Base-by-base conservation (phyloP, 495 filamentous ascomycete species). In the Aspergillus conjunctus region DNA sequence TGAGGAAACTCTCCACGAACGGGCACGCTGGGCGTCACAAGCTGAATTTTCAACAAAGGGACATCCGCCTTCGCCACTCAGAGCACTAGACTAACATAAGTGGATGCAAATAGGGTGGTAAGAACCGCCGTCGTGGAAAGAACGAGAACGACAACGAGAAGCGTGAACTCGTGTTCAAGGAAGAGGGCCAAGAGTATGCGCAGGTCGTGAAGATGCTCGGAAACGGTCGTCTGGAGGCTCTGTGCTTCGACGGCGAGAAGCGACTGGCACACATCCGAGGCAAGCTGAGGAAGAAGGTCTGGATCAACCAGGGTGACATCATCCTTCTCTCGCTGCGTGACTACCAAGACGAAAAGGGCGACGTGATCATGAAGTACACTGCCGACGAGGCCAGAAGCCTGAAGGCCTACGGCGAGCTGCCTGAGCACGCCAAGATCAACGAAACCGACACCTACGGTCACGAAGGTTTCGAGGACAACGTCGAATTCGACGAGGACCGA, bases 101-200 rank as follows among this genome's bases (percentile, higher is more conserved):
- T 18, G 44, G 20, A 7, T 26, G 14, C 51, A n/a, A 65, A 78
- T 68, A 97, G 90, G 94, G 94, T 75, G 94, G 94, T 83, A 98
- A 98, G 85, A 98, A 98, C 79, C 82, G 94, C 74, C 87, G 94
- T 81, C 88, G 94, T 79, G 94, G 94, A 78, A 98, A 98, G 91
- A 98, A 98, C 85, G 94, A 98, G 83, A 98, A 97, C 83, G 92
- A 95, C 83, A 97, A 97, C 71, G 93, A 97, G 83, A 97, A 97
- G 87, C 94, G 94, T 73, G 94, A 98, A 78, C 85, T 98, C 54
- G 91, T 91, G 61, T 98, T 98, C 87, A 97, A 97, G 78, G 94
- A 98, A 75, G 94, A 98, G 68, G 94, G 94, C 63, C 94, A 98
- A 84, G 94, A 98, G 81, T 98, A 98, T 73, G 94, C 94, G 30